Conservation (phyloP, 148 eudicot species). For the Oxyria digyna region DNA sequence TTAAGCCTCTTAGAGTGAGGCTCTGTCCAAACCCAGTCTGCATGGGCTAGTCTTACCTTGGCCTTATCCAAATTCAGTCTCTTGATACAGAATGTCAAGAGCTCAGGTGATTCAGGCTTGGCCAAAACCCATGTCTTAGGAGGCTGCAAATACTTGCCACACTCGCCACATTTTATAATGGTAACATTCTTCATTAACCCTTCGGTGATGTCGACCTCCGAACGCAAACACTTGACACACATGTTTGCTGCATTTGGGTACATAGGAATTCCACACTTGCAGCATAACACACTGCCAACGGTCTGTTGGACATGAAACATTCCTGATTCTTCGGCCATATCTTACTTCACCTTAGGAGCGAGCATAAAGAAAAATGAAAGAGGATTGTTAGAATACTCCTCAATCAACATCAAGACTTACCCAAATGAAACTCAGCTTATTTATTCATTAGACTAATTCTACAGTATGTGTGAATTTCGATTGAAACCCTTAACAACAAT, state of each 20-base stretch:
- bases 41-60: constrained; percentile 30
- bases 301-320: constrained; percentile 47
- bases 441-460: no score
- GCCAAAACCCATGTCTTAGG: constrained; percentile 57
- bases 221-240: constrained; percentile 58
- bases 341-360: neutral
- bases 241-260: constrained; percentile 67
- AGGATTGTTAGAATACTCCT: no score
- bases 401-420: no score
- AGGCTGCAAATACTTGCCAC: constrained; percentile 58
- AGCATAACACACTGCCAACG: constrained; percentile 52
- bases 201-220: constrained; percentile 61
- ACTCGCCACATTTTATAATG: constrained; percentile 45
- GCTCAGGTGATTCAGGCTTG: constrained; percentile 54
- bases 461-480: no score
- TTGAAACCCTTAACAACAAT: no score
- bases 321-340: constrained; percentile 39
- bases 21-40: constrained; percentile 38
- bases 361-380: neutral
- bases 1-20: constrained; percentile 45
- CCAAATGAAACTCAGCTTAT: no score
- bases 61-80: constrained; percentile 37
- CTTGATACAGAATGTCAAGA: constrained; percentile 56
- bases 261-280: constrained; percentile 59
- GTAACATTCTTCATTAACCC: constrained; percentile 52